Percentiles rank a stretch among this genome's conserved stretches.
phyloP scores from a whole-genome alignment of 2,329 filamentous ascomycete genomes.

The Cercospora nicotianae region DNA sequence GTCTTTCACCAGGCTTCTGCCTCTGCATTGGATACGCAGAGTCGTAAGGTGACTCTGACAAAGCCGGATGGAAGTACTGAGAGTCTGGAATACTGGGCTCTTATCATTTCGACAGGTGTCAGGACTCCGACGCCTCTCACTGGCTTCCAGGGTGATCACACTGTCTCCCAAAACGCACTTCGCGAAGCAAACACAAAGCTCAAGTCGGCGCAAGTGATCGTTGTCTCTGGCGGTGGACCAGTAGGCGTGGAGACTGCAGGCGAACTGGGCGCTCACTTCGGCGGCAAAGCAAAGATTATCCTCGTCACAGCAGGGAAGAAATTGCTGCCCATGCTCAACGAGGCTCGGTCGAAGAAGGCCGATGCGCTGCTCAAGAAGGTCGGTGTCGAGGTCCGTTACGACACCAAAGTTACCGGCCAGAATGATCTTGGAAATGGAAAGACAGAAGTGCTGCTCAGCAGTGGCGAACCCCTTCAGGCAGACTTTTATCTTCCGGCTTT shows the following conservation, averaged over 20 bases:
- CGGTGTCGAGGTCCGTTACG: slow-evolving; percentile 44
- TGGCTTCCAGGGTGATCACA: slow-evolving; percentile 45
- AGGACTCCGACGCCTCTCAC: slow-evolving; percentile 48
- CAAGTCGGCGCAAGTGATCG: slow-evolving; percentile 39
- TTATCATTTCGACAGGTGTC: slow-evolving; percentile 58
- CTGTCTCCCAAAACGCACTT: slow-evolving; percentile 36
- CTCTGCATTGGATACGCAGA: slow-evolving; percentile 47
- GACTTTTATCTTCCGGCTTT: slow-evolving; percentile 57
- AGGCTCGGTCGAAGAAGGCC: slow-evolving; percentile 44
- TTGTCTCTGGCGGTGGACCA: slow-evolving; percentile 42
- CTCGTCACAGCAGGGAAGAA: slow-evolving; percentile 45
- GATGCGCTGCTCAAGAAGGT: slow-evolving; percentile 49
- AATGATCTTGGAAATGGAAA: slow-evolving; percentile 41
- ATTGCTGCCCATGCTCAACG: slow-evolving; percentile 46
- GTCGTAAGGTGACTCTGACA: slow-evolving; percentile 48
- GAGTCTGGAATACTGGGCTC: slow-evolving; percentile 52
- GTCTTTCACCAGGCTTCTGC: slow-evolving; percentile 53
- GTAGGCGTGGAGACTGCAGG: slow-evolving; percentile 43
- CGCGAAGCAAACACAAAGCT: slow-evolving; percentile 36
- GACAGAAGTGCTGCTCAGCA: slow-evolving; percentile 47
- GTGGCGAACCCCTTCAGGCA: slow-evolving; percentile 49
- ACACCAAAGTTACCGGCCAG: slow-evolving; percentile 29
- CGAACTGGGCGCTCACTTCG: slow-evolving; percentile 39
- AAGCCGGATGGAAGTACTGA: slow-evolving; percentile 35
- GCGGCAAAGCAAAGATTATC: slow-evolving; percentile 47